Percentiles rank a stretch among this genome's conserved stretches.
phyloP scores from a whole-genome alignment of 306 rosid species.

The Cyamopsis tetragonoloba region DNA sequence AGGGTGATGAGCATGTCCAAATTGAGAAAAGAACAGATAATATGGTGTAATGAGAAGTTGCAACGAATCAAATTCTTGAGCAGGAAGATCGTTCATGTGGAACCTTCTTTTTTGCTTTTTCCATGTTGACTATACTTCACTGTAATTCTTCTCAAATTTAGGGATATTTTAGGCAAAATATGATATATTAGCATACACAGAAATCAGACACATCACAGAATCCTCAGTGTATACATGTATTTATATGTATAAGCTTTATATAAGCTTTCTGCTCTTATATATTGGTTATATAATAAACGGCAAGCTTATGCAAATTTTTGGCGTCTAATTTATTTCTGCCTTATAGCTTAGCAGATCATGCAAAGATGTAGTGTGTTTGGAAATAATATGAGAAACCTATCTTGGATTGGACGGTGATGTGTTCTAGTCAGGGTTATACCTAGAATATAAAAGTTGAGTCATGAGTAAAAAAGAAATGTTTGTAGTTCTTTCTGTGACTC shows the following conservation, averaged over 20 bases:
- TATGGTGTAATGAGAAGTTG: constrained; percentile 72
- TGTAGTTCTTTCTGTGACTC: no score
- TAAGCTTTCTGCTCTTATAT: constrained; percentile 10
- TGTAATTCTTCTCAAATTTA: neutral
- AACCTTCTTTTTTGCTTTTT: constrained; percentile 67
- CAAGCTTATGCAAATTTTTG: neutral
- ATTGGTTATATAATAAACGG: constrained; percentile 19
- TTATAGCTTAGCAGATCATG: no score
- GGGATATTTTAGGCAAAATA: constrained; percentile 3
- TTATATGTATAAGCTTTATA: neutral
- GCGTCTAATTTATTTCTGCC: no score
- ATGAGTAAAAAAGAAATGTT: no score
- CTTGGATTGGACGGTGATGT: no score
- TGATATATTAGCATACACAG: constrained; percentile 15
- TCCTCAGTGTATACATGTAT: neutral
- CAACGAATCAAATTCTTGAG: constrained; percentile 43
- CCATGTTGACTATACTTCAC: constrained; percentile 54
- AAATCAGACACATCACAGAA: constrained; percentile 2
- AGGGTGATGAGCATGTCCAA: constrained; percentile 70
- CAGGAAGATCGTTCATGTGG: constrained; percentile 54
- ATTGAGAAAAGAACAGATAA: constrained; percentile 53
- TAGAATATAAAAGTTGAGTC: no score
- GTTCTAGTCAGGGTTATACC: no score
- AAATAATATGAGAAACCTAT: no score
- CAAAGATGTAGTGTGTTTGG: no score